These are phyloP conservation scores for Guadua angustifolia DNA, from an alignment of 176 grass and related monocot genomes.

Conservation along the genomic window DNA sequence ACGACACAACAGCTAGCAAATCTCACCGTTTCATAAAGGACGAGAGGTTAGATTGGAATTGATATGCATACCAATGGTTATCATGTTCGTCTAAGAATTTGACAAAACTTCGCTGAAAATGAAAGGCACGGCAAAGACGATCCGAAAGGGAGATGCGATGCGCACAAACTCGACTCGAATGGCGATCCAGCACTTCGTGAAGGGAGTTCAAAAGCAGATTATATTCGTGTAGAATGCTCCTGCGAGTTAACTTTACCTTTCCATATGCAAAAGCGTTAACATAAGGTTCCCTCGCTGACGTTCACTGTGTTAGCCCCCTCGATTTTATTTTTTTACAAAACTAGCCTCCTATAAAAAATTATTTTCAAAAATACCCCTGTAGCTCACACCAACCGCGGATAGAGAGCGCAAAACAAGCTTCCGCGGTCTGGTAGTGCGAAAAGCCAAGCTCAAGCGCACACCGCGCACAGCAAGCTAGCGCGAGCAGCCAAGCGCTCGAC, in stretches of 20 bases:
- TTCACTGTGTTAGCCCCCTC: no score
- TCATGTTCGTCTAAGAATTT: neutral
- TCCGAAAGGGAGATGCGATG: neutral
- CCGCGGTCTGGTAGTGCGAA: no score
- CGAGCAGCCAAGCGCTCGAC: no score
- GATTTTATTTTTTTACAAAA: no score
- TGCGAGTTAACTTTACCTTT: neutral
- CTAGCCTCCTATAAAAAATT: no score
- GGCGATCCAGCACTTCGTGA: neutral
- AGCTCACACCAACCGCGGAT: no score
- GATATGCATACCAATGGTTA: neutral
- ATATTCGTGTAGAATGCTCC: neutral
- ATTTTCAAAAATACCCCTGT: no score
- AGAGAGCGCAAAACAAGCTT: no score
- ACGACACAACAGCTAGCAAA: neutral
- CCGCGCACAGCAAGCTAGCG: no score
- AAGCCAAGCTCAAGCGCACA: no score
- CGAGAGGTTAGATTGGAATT: neutral
- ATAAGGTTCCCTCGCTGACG: neutral
- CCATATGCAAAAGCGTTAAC: neutral
- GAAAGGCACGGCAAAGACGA: neutral
- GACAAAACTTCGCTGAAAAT: neutral
- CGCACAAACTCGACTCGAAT: neutral
- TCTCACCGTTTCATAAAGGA: neutral
- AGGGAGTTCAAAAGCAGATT: neutral